phyloP scores from a whole-genome alignment of 345 rosid genomes.

The Hibiscus mutabilis region DNA sequence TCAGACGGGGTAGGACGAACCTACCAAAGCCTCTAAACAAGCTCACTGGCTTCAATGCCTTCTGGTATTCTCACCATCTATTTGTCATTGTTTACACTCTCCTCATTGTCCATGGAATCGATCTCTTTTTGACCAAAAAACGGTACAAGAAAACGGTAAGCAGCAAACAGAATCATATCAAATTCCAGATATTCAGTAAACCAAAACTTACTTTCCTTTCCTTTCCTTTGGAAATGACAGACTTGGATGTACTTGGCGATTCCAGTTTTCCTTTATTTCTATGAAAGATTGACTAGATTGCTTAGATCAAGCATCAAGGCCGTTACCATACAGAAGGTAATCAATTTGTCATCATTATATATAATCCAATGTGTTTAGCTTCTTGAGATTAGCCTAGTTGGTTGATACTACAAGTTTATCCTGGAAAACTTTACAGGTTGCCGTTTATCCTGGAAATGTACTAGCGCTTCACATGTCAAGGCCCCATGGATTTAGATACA shows the following conservation, averaged over 20 bases:
- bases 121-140: constrained; percentile 49
- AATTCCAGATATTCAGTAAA: neutral
- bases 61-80: constrained; percentile 83
- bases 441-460: constrained; percentile 74
- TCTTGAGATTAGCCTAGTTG: too few relatives aligned
- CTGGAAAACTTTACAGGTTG: constrained; percentile 31
- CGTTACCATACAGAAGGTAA: constrained; percentile 58
- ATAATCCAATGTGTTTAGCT: too few relatives aligned
- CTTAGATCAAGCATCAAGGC: constrained; percentile 64
- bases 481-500: constrained; percentile 71
- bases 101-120: constrained; percentile 59
- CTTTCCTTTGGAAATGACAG: constrained; percentile 21
- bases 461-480: constrained; percentile 65
- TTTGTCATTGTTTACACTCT: constrained; percentile 62
- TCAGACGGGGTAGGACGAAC: constrained; percentile 46
- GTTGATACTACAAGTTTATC: too few relatives aligned
- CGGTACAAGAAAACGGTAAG: constrained; percentile 74
- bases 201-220: neutral
- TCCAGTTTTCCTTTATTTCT: constrained; percentile 47
- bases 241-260: constrained; percentile 78
- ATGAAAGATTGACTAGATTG: constrained; percentile 59
- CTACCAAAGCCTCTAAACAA: constrained; percentile 57
- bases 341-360: too few relatives aligned
- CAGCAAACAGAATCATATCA: neutral
- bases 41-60: constrained; percentile 79